These are phyloP conservation scores for Aspergillus niger DNA, from an alignment of 2,329 filamentous ascomycete genomes.

Conservation along the genomic window DNA sequence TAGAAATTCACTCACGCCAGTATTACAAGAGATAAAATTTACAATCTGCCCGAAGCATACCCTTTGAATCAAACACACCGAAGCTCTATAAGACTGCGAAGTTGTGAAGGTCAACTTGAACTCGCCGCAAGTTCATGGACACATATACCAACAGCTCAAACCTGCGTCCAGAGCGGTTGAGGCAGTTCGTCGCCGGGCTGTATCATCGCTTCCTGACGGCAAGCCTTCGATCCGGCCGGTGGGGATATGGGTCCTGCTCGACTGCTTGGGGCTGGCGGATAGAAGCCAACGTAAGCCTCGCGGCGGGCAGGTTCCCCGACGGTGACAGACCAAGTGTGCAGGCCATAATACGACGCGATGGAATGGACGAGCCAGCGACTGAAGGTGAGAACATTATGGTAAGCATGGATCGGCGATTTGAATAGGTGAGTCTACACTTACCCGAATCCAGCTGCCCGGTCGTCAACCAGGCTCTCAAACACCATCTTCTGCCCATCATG, in stretches of 20 bases:
- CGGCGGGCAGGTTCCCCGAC: constrained; percentile 69
- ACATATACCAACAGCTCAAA: constrained; percentile 25
- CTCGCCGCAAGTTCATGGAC: neutral
- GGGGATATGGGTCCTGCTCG: constrained; percentile 30
- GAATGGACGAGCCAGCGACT: constrained; percentile 92
- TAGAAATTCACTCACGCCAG: no score
- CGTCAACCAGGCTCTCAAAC: constrained; percentile 76
- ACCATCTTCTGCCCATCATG: constrained; percentile 69
- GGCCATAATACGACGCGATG: constrained; percentile 88
- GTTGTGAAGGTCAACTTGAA: neutral
- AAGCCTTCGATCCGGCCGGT: constrained; percentile 23
- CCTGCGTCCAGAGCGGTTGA: constrained; percentile 40
- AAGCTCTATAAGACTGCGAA: neutral
- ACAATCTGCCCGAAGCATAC: neutral
- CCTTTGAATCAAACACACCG: neutral
- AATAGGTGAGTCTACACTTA: constrained; percentile 48
- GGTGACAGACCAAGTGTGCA: constrained; percentile 79
- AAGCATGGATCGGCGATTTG: constrained; percentile 14
- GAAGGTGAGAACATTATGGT: constrained; percentile 9
- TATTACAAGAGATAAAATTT: neutral
- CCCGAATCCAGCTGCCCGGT: constrained; percentile 79
- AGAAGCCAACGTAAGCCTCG: constrained; percentile 79
- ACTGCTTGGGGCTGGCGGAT: constrained; percentile 36
- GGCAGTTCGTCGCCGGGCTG: constrained; percentile 42
- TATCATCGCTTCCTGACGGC: constrained; percentile 30